Evolutionary conservation across 306 rosid genomes (phyloP), one percentile per base, ranked within the genome.

Genomic region (Prunus fruticosa): DNA sequence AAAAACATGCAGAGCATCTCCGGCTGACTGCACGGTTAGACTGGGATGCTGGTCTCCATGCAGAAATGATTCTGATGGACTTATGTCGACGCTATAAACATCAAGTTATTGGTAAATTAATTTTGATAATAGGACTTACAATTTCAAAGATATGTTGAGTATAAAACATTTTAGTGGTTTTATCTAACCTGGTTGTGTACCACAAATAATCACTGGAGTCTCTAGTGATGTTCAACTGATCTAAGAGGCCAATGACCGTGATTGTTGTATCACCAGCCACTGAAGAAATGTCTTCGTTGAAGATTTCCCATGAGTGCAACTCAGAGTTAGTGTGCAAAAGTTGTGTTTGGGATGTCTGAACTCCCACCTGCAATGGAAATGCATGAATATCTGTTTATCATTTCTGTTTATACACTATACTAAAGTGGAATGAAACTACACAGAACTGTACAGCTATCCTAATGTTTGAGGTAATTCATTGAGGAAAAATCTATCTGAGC

Each of bases 141-240:
- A 25, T 10, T 52, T 32, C 46, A 50, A 70, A 52, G 54, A 72
- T 49, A 34, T 22, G 43, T 38, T 38, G 50, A 49, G 61, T 10
- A 28, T 12, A 53, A 54, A 70, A 41, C 45, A 58, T 15, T 9
- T 53, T 3, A 54, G 6, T 11, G 67, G 68, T 71, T 80, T 72
- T 72, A 38, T 83, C 82, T 86, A 58, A 91, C 98, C 90, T 93
- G 73, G 98, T 90, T 79, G 88, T 79, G 75, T 94, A 94, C 98
- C 98, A 94, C 66, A 94, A 69, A 75, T 94, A 94, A 74, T 94
- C 98, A 18, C 88, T 76, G 20, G 86, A 68, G 83, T 91, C 98
- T 32, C 86, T 67, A 20, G 98, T 91, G 75, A 89, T 58, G 8
- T 78, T 85, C 81, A 94, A 67, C 82, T 94, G 97, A 81, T 94